Evolutionary conservation across 345 rosid genomes (phyloP).

Genomic region (Rhodamnia argentea): DNA sequence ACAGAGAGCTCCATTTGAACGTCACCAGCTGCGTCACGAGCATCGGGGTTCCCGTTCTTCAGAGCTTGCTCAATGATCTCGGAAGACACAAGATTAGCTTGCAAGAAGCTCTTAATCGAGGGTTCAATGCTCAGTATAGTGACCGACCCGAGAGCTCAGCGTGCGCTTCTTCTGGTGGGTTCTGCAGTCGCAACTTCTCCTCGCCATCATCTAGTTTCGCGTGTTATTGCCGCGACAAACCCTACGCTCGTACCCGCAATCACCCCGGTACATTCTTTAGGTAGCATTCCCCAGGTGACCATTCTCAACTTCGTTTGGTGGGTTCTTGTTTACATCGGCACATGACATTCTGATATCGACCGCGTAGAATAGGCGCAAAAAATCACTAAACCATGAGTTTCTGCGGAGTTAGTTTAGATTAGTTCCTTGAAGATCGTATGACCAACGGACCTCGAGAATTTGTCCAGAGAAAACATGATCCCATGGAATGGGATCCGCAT

Average conservation of each 20-base stretch:
- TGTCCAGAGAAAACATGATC: neutral
- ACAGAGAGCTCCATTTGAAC: neutral
- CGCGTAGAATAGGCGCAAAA: neutral
- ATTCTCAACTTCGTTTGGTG: neutral
- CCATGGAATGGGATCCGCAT: neutral
- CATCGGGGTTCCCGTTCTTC: slow-evolving; percentile 6
- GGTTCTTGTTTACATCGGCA: neutral
- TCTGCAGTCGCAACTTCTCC: slow-evolving; percentile 24
- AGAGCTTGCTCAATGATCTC: neutral
- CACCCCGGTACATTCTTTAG: neutral
- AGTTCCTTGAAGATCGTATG: neutral
- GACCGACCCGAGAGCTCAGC: neutral
- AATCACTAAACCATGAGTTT: neutral
- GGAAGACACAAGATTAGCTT: accelerated
- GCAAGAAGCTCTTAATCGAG: neutral
- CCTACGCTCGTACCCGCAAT: neutral
- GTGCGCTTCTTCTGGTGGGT: slow-evolving; percentile 22
- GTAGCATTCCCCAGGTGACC: neutral
- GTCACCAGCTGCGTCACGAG: neutral
- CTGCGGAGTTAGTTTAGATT: neutral
- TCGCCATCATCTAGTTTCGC: neutral
- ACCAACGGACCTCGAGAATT: neutral
- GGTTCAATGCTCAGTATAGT: slow-evolving; percentile 8
- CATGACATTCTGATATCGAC: neutral
- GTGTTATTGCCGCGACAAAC: slow-evolving; percentile 21